These are phyloP conservation scores for Aspergillus baeticus DNA, from an alignment of 495 filamentous ascomycete genomes.

Conservation along the genomic window DNA sequence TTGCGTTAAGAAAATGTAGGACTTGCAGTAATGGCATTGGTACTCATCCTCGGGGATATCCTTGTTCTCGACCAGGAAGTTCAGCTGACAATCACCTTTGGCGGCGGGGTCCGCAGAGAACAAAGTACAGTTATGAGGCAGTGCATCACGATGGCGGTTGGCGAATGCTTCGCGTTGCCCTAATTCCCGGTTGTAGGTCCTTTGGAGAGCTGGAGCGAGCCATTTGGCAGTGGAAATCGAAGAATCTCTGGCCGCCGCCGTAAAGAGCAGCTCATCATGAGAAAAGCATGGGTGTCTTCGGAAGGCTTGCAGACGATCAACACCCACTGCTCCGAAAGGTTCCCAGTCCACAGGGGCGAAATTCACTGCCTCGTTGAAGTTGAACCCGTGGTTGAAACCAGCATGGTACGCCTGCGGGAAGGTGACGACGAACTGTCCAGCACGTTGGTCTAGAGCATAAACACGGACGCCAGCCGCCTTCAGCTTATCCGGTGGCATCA, in stretches of 20 bases:
- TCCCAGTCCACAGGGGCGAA: conserved; percentile 98
- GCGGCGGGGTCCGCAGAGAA: conserved; percentile 26
- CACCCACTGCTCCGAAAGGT: conserved; percentile 82
- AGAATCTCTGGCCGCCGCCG: conserved; percentile 73
- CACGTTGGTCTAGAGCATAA: conserved; percentile 89
- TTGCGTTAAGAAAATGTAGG: conserved; percentile 86
- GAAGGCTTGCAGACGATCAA: conserved; percentile 83
- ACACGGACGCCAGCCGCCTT: conserved; percentile 91
- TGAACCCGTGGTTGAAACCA: conserved; percentile 95
- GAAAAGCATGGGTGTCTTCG: conserved; percentile 94
- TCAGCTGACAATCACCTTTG: conserved; percentile 39
- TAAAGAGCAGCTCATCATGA: conserved; percentile 93
- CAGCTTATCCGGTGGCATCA: conserved; percentile 92
- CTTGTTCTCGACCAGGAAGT: conserved; percentile 57
- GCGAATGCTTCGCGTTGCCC: conserved; percentile 65
- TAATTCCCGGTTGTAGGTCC: conserved; percentile 71
- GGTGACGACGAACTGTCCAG: conserved; percentile 94
- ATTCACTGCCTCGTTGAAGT: conserved; percentile 99
- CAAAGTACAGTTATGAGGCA: conserved; percentile 47
- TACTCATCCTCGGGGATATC: conserved; percentile 88
- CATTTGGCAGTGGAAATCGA: conserved; percentile 94
- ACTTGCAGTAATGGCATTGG: conserved; percentile 88
- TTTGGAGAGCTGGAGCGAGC: conserved; percentile 82
- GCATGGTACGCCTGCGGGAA: conserved; percentile 92
- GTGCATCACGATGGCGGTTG: conserved; percentile 57